A percentile compares a stretch with the other conserved stretches of the same genome.
These are phyloP conservation scores for Dinochytrium kinnereticum DNA, from an alignment of 371 early-diverging fungal species.

Conservation along the genomic window DNA sequence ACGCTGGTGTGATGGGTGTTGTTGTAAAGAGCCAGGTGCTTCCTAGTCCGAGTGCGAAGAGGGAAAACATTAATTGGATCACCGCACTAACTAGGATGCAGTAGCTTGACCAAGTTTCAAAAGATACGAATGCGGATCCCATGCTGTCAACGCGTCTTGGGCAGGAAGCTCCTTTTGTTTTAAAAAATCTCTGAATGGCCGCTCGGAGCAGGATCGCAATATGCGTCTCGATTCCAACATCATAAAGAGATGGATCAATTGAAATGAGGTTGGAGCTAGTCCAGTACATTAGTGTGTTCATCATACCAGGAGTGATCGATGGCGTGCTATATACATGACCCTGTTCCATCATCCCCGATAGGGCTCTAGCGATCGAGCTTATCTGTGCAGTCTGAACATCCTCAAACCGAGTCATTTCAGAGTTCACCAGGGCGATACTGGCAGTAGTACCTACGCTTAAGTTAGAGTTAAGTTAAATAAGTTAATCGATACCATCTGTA, in stretches of 20 bases:
- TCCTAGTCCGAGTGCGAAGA: not conserved
- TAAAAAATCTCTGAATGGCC: slow-evolving; percentile 35
- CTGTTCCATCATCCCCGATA: not conserved
- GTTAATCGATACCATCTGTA: too few relatives aligned
- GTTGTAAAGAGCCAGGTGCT: slow-evolving; percentile 2
- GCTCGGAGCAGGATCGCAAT: slow-evolving; percentile 24
- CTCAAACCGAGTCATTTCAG: not conserved
- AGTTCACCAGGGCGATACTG: slow-evolving; percentile 29
- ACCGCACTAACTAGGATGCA: not conserved
- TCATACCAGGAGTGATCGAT: slow-evolving; percentile 24
- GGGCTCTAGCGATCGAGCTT: not conserved
- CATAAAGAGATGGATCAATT: slow-evolving; percentile 20
- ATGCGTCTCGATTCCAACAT: slow-evolving; percentile 33
- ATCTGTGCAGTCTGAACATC: slow-evolving; percentile 3
- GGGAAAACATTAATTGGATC: slow-evolving; percentile 16
- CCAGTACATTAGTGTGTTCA: slow-evolving; percentile 35
- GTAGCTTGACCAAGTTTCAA: not conserved
- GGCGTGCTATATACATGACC: slow-evolving; percentile 13
- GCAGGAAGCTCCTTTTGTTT: slow-evolving; percentile 4
- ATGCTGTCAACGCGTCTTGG: not conserved
- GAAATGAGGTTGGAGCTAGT: slow-evolving; percentile 23
- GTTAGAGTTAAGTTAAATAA: too few relatives aligned
- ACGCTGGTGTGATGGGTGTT: slow-evolving; percentile 16
- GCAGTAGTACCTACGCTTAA: slow-evolving; percentile 44
- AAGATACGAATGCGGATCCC: not conserved